These are phyloP conservation scores for Acmispon strigosus DNA, from an alignment of 306 rosid genomes.

Conservation along the genomic window DNA sequence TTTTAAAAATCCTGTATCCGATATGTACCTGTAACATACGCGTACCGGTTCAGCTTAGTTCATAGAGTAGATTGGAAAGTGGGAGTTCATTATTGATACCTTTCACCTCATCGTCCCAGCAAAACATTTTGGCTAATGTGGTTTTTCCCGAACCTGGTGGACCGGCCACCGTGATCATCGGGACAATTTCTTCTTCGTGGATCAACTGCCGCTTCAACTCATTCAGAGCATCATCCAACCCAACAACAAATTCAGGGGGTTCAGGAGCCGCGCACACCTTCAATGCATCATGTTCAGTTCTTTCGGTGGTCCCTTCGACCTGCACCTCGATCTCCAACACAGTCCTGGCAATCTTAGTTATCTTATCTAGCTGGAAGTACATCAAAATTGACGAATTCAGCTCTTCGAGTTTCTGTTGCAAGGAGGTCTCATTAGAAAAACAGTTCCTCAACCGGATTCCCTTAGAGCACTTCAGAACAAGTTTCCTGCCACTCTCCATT, in stretches of 20 bases:
- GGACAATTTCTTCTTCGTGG: background rate
- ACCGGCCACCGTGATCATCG: constrained; percentile 40
- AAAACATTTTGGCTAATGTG: constrained; percentile 38
- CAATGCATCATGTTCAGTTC: too few species aligned
- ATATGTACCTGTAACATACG: too few species aligned
- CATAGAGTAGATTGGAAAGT: too few species aligned
- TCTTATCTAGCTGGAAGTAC: constrained; percentile 19
- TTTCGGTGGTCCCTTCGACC: too few species aligned
- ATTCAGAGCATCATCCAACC: constrained; percentile 37
- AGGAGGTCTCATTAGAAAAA: too few species aligned
- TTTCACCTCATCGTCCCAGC: constrained; percentile 36
- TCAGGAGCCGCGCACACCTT: constrained; percentile 31
- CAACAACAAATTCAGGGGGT: constrained; percentile 31
- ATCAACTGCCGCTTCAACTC: constrained; percentile 50
- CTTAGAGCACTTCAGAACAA: constrained; percentile 27
- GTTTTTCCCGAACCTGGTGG: constrained; percentile 55
- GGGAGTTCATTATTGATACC: constrained; percentile 19
- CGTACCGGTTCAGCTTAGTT: too few species aligned
- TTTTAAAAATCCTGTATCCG: too few species aligned
- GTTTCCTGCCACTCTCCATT: constrained; percentile 20
- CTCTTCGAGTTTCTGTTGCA: constrained; percentile 28
- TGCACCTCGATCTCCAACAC: too few species aligned
- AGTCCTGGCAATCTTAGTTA: constrained; percentile 11
- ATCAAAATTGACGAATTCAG: constrained; percentile 25
- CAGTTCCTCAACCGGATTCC: too few species aligned